phyloP scores from a whole-genome alignment of 805 yeast genomes.

The Lipomyces sp. region DNA sequence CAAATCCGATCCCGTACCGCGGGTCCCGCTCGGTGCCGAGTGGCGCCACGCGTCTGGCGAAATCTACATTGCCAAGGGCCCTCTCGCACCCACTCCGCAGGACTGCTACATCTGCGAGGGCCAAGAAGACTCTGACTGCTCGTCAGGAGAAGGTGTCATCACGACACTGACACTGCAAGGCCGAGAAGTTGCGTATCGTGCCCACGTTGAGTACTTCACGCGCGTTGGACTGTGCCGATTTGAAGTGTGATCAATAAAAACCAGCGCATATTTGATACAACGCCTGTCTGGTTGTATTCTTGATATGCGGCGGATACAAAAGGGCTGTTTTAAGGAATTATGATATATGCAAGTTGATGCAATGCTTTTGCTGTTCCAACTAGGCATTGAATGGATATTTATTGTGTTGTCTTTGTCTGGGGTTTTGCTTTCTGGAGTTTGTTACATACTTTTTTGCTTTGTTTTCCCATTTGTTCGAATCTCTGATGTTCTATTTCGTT shows the following conservation, averaged over 20 bases:
- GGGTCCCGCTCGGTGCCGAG: conserved; percentile 23
- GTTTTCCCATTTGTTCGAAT: background rate
- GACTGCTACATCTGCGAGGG: conserved; percentile 29
- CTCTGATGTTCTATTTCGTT: background rate
- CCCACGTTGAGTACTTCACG: conserved; percentile 28
- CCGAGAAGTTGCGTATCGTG: conserved; percentile 20
- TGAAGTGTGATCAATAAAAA: conserved; percentile 4
- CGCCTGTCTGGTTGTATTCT: background rate
- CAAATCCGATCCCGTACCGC: conserved; percentile 28
- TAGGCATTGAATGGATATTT: background rate
- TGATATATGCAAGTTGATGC: background rate
- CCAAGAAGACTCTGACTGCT: conserved; percentile 28
- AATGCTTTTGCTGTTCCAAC: background rate
- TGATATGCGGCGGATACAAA: no score
- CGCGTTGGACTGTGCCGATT: conserved; percentile 24
- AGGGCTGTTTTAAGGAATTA: background rate
- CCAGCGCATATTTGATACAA: background rate
- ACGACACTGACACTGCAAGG: conserved; percentile 16
- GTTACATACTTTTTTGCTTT: conserved; percentile 1
- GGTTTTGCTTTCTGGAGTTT: background rate
- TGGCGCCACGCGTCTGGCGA: conserved; percentile 26
- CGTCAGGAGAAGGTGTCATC: conserved; percentile 27
- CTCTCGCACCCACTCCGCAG: conserved; percentile 20
- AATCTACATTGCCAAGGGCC: conserved; percentile 28
- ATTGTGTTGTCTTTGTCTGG: background rate